Conservation (phyloP, 2,329 filamentous ascomycete genomes). For the Aschersonia sp. region DNA sequence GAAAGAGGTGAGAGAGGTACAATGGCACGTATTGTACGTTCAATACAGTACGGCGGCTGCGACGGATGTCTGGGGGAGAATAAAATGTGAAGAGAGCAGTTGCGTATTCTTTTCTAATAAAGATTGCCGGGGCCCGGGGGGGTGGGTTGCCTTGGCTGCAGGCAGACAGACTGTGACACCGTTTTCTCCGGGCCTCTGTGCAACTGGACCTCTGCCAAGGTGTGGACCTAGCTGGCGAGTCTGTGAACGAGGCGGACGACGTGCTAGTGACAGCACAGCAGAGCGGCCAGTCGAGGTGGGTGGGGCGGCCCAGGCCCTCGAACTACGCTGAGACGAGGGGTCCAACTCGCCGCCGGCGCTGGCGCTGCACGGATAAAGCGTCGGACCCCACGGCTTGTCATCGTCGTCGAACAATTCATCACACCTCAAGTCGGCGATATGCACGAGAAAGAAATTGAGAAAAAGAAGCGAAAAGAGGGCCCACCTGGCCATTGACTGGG, state of each 20-base stretch:
- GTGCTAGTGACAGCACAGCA: not conserved
- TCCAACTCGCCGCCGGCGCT: not conserved
- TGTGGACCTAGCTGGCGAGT: not conserved
- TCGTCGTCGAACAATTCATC: not conserved
- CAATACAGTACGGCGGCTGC: too few species aligned
- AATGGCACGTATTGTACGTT: not conserved
- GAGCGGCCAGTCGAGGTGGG: not conserved
- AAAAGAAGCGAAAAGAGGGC: not conserved
- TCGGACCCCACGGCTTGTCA: not conserved
- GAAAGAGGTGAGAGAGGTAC: not conserved
- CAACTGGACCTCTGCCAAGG: not conserved
- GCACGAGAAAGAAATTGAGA: not conserved
- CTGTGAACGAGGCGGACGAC: not conserved
- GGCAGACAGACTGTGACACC: not conserved
- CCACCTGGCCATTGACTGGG: not conserved
- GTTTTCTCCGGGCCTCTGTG: not conserved
- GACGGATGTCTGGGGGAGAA: not conserved
- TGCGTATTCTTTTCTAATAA: not conserved
- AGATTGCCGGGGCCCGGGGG: not conserved
- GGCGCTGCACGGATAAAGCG: not conserved
- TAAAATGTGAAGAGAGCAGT: not conserved
- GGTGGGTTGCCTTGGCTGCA: not conserved
- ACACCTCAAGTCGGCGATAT: not conserved
- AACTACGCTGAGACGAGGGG: not conserved
- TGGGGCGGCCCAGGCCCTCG: not conserved